A percentile compares a stretch with the other conserved stretches of the same genome.
Evolutionary conservation across 192 early-diverging fungal genomes (phyloP).

Genomic region (Geranomyces michiganensis): DNA sequence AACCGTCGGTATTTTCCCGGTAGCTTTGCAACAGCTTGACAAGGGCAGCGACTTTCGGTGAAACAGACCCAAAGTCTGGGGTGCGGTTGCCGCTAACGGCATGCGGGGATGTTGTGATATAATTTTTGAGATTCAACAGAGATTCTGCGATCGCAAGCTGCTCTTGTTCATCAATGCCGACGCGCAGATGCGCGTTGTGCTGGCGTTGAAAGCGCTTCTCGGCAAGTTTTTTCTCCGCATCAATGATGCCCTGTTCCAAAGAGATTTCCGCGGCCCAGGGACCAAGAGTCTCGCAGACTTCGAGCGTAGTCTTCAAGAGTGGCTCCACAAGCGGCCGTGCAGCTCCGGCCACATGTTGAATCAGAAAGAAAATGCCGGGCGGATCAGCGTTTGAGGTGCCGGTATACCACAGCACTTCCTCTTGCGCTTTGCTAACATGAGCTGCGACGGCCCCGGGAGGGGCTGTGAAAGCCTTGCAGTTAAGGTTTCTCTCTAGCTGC

Average conservation of each 20-base stretch:
- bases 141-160: neutral
- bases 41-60: slow-evolving; percentile 73
- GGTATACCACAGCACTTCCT: slow-evolving; percentile 23
- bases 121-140: slow-evolving; percentile 4
- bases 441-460: neutral
- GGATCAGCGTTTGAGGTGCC: neutral
- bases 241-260: slow-evolving; percentile 10
- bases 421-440: slow-evolving; percentile 10
- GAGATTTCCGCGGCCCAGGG: slow-evolving; percentile 26
- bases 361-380: slow-evolving; percentile 14
- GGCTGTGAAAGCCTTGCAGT: slow-evolving; percentile 26
- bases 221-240: slow-evolving; percentile 5
- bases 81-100: neutral
- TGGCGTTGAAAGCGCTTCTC: neutral
- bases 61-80: slow-evolving; percentile 22
- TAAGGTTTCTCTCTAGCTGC: slow-evolving; percentile 22
- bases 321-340: slow-evolving; percentile 1
- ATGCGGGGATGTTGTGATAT: slow-evolving; percentile 5
- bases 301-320: neutral
- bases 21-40: slow-evolving; percentile 64
- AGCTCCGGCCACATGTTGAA: slow-evolving; percentile 6
- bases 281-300: slow-evolving; percentile 18
- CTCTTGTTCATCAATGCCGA: slow-evolving; percentile 16
- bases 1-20: slow-evolving; percentile 32
- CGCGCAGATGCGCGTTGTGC: slow-evolving; percentile 6